Evolutionary conservation across 2,329 filamentous ascomycete genomes (phyloP), one percentile per base, ranked within the genome.

Genomic region (Pseudogymnoascus sp.): DNA sequence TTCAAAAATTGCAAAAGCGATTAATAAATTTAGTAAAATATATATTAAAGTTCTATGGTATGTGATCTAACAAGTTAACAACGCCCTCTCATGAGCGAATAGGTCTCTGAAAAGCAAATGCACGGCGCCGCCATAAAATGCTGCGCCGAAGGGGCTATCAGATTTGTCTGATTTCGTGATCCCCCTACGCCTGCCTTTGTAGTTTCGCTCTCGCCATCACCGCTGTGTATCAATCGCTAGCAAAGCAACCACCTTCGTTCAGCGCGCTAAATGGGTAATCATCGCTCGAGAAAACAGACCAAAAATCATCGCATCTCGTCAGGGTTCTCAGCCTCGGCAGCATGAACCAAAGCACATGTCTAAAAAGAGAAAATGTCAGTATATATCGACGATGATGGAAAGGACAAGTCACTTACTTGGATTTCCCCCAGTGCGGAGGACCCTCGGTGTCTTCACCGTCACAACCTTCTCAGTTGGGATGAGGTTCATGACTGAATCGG

Each of bases 191-290:
- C 26, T 56, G 47, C 10, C 10, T 10, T 11, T 33, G 47, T 56
- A 56, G 47, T 56, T 56, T 19, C n/a, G 47, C 26, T 33, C 26
- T 56, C 47, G 26, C 47, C 11, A 33, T 56, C 47, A 31, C 33
- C 47, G 47, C 29, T 33, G 29, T 19, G 47, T 33, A 56, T 31
- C 4, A 10, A 56, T 33, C 47, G 26, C 47, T 6, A 33, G n/a
- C 29, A 33, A 56, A 56, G 50, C 50, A 56, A 56, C 50, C 50
- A 56, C 26, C 50, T 56, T 33, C 26, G 50, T 56, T 10, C 50
- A 33, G 50, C 11, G 16, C 50, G 50, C n/a, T 10, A 56, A 56
- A 56, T 56, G 26, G 29, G 29, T 56, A 56, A 56, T 56, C 50
- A 56, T 56, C 50, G 50, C 50, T 56, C 50, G 19, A 33, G 21